Percentiles rank a stretch among this genome's conserved stretches.
phyloP scores from a whole-genome alignment of 768 basidiomycete genomes.

The Rossbeevera mucosa region DNA sequence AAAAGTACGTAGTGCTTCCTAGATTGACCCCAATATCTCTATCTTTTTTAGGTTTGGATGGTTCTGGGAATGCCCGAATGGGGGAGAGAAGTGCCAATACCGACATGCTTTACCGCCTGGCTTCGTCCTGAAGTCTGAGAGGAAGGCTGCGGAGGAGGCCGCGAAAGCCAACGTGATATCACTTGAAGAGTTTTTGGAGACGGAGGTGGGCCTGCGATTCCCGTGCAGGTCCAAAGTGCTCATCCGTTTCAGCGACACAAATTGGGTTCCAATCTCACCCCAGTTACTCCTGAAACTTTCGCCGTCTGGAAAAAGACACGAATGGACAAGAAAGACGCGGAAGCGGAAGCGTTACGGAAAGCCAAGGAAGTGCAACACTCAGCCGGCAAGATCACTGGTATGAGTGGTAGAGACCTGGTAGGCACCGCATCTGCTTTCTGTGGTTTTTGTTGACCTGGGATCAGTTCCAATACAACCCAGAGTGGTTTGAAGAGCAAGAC shows the following conservation, averaged over 20 bases:
- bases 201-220: constrained; percentile 63
- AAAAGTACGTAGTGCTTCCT: constrained; percentile 48
- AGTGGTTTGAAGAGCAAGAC: constrained; percentile 84
- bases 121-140: constrained; percentile 91
- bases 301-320: constrained; percentile 94
- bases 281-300: constrained; percentile 89
- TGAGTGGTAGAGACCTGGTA: constrained; percentile 95
- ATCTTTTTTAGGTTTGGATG: constrained; percentile 64
- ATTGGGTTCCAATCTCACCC: constrained; percentile 84
- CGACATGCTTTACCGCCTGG: constrained; percentile 94
- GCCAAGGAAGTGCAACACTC: constrained; percentile 76
- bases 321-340: constrained; percentile 92
- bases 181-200: constrained; percentile 95
- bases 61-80: constrained; percentile 91
- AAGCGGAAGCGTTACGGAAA: constrained; percentile 73
- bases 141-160: constrained; percentile 86
- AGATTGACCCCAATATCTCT: neutral
- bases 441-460: constrained; percentile 6
- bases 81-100: constrained; percentile 86
- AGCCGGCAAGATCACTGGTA: constrained; percentile 87
- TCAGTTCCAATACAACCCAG: constrained; percentile 93
- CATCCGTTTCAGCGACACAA: constrained; percentile 73
- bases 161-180: constrained; percentile 87
- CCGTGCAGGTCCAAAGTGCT: neutral
- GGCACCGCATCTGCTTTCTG: constrained; percentile 21